Percentiles rank a stretch among this genome's conserved stretches.
phyloP scores from a whole-genome alignment of 768 basidiomycete species.

The Rickenella mellea region DNA sequence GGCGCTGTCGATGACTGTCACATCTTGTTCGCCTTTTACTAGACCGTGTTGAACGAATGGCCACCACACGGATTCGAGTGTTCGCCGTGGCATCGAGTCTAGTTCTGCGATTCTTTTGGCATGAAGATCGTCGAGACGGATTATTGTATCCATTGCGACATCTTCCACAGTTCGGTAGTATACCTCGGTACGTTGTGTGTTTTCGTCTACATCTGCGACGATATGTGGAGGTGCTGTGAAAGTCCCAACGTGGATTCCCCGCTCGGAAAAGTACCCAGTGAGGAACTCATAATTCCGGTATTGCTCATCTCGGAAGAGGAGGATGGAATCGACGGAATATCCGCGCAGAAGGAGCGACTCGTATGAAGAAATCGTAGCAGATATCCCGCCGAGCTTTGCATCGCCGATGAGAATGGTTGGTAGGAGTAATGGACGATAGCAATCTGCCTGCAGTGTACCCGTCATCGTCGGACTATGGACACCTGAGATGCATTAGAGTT shows the following conservation, averaged over 20 bases:
- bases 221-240: constrained; percentile 51
- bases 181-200: constrained; percentile 44
- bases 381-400: constrained; percentile 87
- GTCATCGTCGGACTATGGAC: constrained; percentile 86
- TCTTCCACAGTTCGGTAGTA: constrained; percentile 56
- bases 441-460: constrained; percentile 75
- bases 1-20: constrained; percentile 90
- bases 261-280: constrained; percentile 65
- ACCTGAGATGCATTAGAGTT: constrained; percentile 34
- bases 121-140: constrained; percentile 58
- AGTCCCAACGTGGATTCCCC: constrained; percentile 45
- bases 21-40: constrained; percentile 56
- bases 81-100: constrained; percentile 67
- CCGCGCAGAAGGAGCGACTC: constrained; percentile 88
- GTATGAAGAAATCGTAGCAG: constrained; percentile 84
- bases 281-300: constrained; percentile 87
- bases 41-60: constrained; percentile 90
- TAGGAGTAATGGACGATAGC: constrained; percentile 78
- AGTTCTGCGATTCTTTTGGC: constrained; percentile 58
- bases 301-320: constrained; percentile 79
- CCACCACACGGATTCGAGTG: constrained; percentile 86
- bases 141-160: constrained; percentile 37
- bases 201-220: constrained; percentile 30
- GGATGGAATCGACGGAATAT: constrained; percentile 75
- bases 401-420: constrained; percentile 86